Base-by-base conservation (phyloP, 768 basidiomycete species). In the Panaeolus cyanescens region DNA sequence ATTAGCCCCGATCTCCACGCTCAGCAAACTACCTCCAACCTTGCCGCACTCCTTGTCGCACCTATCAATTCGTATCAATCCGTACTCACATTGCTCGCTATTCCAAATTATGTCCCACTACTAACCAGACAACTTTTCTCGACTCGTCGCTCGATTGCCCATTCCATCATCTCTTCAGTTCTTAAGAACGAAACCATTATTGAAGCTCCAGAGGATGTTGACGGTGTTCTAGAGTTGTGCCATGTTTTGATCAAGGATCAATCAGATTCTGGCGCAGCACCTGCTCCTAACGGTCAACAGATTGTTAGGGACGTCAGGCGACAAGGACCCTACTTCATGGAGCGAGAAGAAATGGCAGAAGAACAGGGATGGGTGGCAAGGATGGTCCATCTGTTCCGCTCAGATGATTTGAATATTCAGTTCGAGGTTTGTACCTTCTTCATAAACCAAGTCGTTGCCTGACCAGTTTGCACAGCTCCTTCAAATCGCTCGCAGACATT, bases 281-380 rank as follows among this genome's bases (percentile, higher is more conserved):
- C 62, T 67, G 74, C 58, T 50, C 68, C 70, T 59, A 74, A 79
- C 60, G 74, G 71, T 7, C 71, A 72, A 20, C 77, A 73, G 25
- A 66, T 68, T 22, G 59, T 50, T 63, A 80, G 82, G 64, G 84
- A 85, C 45, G 69, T 74, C 54, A 80, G 86, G 61, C 78, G 88
- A 62, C 84, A 85, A 59, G 86, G 86, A 6, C 79, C 86, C 9
- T 84, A 87, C 65, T 77, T 80, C 30, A 68, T 84, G 56, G 96
- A 96, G 71, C 76, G 89, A 55, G 93, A 96, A 71, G 96, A 99
- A 70, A 83, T 95, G 79, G 96, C 95, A 0, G 97, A 99, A 73
- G 97, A 99, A 73, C 97, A 99, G 69, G 97, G 97, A 0, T 99
- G 97, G 97, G 87, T 98, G 15, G 96, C 97, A 37, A 80, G 96